Conservation (phyloP, 2,329 filamentous ascomycete genomes). For the Fusarium bactridioides region DNA sequence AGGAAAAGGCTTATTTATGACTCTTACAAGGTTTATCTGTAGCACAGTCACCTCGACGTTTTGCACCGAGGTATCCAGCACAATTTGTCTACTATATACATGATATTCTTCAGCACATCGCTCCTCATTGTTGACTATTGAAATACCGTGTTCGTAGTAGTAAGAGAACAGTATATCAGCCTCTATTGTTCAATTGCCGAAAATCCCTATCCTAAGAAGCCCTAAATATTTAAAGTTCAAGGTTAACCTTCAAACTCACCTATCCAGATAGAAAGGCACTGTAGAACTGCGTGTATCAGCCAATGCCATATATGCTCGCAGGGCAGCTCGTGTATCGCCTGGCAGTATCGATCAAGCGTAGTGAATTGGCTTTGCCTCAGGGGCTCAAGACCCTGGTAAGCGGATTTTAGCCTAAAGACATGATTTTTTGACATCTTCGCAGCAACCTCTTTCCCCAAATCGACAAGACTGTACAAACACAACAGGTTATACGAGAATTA, state of each 20-base stretch:
- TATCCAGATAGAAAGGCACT: too few species aligned
- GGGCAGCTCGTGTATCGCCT: fast-evolving
- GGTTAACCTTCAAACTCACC: not conserved
- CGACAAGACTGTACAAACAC: fast-evolving
- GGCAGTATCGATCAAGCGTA: fast-evolving
- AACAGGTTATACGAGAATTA: fast-evolving
- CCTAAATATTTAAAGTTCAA: not conserved
- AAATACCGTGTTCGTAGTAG: not conserved
- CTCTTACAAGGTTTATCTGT: fast-evolving
- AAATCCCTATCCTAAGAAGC: not conserved
- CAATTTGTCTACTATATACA: not conserved
- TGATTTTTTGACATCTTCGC: fast-evolving
- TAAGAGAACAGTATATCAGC: too few species aligned
- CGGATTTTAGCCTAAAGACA: not conserved
- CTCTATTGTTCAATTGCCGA: fast-evolving
- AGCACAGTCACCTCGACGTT: fast-evolving
- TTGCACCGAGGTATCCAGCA: not conserved
- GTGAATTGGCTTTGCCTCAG: fast-evolving
- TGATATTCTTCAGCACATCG: not conserved
- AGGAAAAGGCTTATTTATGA: fast-evolving
- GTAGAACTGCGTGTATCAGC: not conserved
- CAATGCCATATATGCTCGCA: not conserved
- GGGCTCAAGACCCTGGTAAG: too few species aligned
- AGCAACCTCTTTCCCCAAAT: fast-evolving
- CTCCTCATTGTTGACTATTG: not conserved